Evolutionary conservation across 1,284 basidiomycete genomes (phyloP), one percentile per base, ranked within the genome.

Genomic region (Exobasidium cylindrosporum): DNA sequence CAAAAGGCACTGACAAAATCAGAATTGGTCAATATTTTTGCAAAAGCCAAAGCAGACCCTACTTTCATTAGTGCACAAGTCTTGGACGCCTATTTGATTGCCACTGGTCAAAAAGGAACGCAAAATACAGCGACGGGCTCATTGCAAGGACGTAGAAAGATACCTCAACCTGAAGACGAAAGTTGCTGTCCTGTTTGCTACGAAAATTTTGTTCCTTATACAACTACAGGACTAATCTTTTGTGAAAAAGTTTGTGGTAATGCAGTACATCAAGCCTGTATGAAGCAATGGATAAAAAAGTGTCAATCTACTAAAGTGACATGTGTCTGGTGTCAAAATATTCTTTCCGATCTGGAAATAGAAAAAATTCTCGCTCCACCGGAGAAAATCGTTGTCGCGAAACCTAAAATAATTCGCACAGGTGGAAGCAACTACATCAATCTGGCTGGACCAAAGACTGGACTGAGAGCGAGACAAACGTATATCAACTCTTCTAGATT

Each of bases 201-300:
- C 24, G 49, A 53, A 14, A 24, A 53, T 17, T 53, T 53, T 31
- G 30, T n/a, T 28, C 17, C 14, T 4, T 14, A n/a, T n/a, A 28
- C n/a, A 4, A n/a, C 26, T 4, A 31, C n/a, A 24, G 49, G 28
- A 21, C 49, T 53, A n/a, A 24, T 53, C 14, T 53, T 53, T 24
- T 53, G 49, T 31, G 49, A 53, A 53, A 24, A 28, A 31, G n/a
- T 24, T 53, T 53, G 49, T 24, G 49, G 49, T 14, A 53, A 53
- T 28, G n/a, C 49, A 17, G 17, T 53, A n/a, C 49, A 53, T 24
- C 14, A 31, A 24, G 24, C 14, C 17, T 53, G 49, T 14, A n/a
- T 24, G 2, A 31, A 14, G 14, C 17, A 53, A 31, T 53, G 49
- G 49, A 21, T 24, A 45, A 45, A 45, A 45, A 23, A 14, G 23